phyloP scores from a whole-genome alignment of 345 rosid species.

The Turritis glabra region DNA sequence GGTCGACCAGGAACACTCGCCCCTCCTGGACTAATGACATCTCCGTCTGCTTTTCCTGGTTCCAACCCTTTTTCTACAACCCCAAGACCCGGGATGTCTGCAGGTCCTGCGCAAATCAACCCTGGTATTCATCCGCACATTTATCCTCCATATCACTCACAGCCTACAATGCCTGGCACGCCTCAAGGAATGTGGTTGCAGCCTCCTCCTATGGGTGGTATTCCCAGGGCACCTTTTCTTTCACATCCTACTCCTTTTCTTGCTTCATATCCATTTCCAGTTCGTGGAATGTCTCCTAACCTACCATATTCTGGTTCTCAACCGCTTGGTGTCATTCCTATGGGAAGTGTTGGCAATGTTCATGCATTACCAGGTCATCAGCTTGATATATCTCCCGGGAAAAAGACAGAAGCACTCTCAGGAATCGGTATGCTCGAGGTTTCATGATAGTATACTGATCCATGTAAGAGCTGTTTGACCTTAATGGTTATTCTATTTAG shows the following conservation, averaged over 20 bases:
- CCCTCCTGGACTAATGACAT: conserved; percentile 48
- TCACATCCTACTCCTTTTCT: conserved; percentile 65
- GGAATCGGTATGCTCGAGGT: conserved; percentile 85
- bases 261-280: conserved; percentile 56
- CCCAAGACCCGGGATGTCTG: conserved; percentile 47
- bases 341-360: conserved; percentile 47
- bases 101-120: conserved; percentile 46
- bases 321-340: conserved; percentile 57
- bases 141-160: conserved; percentile 59
- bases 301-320: conserved; percentile 57
- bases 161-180: conserved; percentile 59
- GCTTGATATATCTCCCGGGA: conserved; percentile 41
- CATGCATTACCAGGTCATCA: conserved; percentile 49
- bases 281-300: conserved; percentile 49
- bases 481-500: conserved; percentile 38
- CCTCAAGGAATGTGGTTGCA: conserved; percentile 81
- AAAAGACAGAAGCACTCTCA: conserved; percentile 57
- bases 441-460: conserved; percentile 71
- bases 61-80: conserved; percentile 47
- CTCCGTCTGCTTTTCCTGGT: conserved; percentile 43
- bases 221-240: conserved; percentile 58
- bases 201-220: conserved; percentile 65
- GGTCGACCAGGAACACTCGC: conserved; percentile 44
- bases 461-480: conserved; percentile 64
- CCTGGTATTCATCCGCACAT: conserved; percentile 59